A percentile compares a stretch with the other conserved stretches of the same genome.
Conservation (phyloP, 192 early-diverging fungal species). For the Backusella luteola region DNA sequence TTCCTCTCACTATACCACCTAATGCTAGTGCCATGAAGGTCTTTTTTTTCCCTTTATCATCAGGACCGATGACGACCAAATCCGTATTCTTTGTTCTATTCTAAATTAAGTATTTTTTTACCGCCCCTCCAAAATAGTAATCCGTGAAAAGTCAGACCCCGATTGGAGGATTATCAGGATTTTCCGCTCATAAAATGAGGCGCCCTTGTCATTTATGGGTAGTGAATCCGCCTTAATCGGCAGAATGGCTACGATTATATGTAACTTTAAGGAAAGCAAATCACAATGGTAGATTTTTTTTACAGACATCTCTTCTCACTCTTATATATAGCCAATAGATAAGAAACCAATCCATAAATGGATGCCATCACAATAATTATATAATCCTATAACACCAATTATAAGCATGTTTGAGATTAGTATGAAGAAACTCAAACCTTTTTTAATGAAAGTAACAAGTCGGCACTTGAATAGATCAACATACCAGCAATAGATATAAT, state of each 20-base stretch:
- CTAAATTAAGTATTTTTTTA: no score
- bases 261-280: background rate
- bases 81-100: no score
- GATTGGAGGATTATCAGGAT: background rate
- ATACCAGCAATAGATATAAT: background rate
- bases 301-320: background rate
- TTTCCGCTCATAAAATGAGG: background rate
- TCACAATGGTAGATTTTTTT: background rate
- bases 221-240: background rate
- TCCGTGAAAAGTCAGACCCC: no score
- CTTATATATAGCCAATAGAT: background rate
- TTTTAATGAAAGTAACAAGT: background rate
- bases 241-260: background rate
- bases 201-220: background rate
- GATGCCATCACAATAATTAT: background rate
- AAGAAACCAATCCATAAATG: background rate
- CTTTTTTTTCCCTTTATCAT: no score
- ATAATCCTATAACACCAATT: background rate
- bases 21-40: no score
- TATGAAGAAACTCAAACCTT: background rate
- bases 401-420: background rate
- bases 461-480: background rate
- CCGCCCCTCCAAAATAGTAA: no score
- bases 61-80: no score
- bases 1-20: no score